These are phyloP conservation scores for Carex myosuroides DNA, from an alignment of 176 grass and related monocot genomes.

Conservation along the genomic window DNA sequence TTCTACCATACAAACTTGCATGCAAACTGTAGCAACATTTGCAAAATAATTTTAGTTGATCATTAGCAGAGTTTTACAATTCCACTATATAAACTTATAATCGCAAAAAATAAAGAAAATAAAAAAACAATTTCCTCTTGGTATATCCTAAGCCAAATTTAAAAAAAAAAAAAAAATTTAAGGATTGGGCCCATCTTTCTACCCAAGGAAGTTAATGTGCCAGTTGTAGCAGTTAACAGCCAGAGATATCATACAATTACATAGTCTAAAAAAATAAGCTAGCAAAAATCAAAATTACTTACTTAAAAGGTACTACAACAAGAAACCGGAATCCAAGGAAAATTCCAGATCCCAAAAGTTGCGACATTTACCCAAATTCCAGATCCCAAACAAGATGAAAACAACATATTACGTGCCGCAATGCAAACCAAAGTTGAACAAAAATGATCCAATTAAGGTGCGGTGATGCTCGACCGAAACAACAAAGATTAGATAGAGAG, in stretches of 20 bases:
- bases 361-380: background rate
- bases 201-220: background rate
- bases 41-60: background rate
- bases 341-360: slow-evolving; percentile 1
- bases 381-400: background rate
- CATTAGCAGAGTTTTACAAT: background rate
- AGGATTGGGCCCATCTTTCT: background rate
- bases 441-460: background rate
- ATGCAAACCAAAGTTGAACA: background rate
- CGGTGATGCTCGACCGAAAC: background rate
- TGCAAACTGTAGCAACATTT: background rate
- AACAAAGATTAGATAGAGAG: background rate
- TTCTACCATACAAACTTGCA: background rate
- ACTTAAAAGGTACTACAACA: background rate
- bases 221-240: background rate
- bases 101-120: background rate
- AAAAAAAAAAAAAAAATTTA: background rate
- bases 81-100: background rate
- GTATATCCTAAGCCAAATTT: background rate
- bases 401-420: background rate
- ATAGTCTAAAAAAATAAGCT: background rate
- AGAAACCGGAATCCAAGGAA: background rate
- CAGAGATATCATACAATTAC: background rate
- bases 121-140: background rate
- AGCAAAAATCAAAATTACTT: background rate